These are phyloP conservation scores for Schizophyllum amplum DNA, from an alignment of 1,284 basidiomycete species.

Conservation along the genomic window DNA sequence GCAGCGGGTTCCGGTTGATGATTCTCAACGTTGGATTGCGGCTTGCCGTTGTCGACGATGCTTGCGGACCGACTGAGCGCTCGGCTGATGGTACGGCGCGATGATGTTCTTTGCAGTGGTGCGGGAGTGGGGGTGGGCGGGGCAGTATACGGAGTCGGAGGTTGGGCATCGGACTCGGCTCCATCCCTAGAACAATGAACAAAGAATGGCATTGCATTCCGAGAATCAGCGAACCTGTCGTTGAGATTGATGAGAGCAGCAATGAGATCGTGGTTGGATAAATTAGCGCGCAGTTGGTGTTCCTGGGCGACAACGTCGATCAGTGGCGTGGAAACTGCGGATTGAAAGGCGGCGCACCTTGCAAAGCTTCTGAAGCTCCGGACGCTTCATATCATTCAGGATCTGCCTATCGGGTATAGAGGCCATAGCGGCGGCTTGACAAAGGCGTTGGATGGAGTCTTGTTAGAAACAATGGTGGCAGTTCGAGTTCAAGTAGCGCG, in stretches of 20 bases:
- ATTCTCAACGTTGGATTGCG: conserved; percentile 28
- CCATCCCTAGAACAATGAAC: conserved; percentile 7
- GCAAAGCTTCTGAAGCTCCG: conserved; percentile 68
- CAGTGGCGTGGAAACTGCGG: background rate
- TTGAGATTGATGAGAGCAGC: conserved; percentile 32
- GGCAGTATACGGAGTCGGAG: background rate
- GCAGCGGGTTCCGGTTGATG: conserved; percentile 19
- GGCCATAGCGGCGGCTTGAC: conserved; percentile 29
- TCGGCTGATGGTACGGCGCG: conserved; percentile 18
- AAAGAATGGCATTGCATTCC: conserved; percentile 38
- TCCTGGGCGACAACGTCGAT: conserved; percentile 13
- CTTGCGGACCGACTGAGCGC: conserved; percentile 18
- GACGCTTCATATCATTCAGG: conserved; percentile 57
- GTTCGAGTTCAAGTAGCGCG: background rate
- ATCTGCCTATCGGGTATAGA: conserved; percentile 42
- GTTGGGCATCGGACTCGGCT: background rate
- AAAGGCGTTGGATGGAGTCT: background rate
- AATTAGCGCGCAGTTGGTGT: conserved; percentile 19
- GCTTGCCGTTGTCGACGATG: conserved; percentile 39
- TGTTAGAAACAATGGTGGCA: background rate
- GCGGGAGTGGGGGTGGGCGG: conserved; percentile 1
- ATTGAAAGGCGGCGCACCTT: conserved; percentile 52
- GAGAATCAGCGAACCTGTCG: conserved; percentile 25
- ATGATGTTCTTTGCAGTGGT: conserved; percentile 17
- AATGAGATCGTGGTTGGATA: conserved; percentile 19